Conservation (phyloP, 2,329 filamentous ascomycete genomes). For the Tolypocladium sp. region DNA sequence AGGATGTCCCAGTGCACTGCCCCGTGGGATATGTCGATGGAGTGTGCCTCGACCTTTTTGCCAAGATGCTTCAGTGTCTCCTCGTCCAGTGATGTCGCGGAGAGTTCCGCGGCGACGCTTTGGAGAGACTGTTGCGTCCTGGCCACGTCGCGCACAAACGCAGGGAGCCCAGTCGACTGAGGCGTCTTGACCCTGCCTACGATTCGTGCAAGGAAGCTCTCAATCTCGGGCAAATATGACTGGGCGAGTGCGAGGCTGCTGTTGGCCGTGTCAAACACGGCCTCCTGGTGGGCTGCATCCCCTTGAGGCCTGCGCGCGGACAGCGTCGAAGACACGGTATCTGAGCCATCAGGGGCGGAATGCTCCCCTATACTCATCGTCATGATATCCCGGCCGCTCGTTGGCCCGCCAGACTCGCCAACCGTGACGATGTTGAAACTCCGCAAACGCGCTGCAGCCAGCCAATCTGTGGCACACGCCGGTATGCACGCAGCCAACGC, state of each 20-base stretch:
- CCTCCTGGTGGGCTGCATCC: neutral
- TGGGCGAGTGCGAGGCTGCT: conserved; percentile 4
- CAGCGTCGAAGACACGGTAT: neutral
- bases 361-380: neutral
- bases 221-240: conserved; percentile 9
- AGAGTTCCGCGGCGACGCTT: conserved; percentile 5
- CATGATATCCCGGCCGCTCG: neutral
- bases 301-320: neutral
- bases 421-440: neutral
- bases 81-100: conserved; percentile 1
- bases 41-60: conserved; percentile 14
- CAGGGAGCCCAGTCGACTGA: conserved; percentile 11
- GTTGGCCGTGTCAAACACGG: conserved; percentile 5
- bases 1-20: conserved; percentile 20
- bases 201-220: conserved; percentile 7
- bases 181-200: conserved; percentile 2
- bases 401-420: neutral
- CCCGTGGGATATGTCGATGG: conserved; percentile 11
- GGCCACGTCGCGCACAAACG: conserved; percentile 11
- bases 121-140: conserved; percentile 8
- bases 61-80: conserved; percentile 5
- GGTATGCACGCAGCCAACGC: neutral
- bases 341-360: neutral
- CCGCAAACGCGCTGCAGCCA: neutral
- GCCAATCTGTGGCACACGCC: neutral